phyloP scores from a whole-genome alignment of 805 yeast species.

The Brettanomyces bruxellensis region DNA sequence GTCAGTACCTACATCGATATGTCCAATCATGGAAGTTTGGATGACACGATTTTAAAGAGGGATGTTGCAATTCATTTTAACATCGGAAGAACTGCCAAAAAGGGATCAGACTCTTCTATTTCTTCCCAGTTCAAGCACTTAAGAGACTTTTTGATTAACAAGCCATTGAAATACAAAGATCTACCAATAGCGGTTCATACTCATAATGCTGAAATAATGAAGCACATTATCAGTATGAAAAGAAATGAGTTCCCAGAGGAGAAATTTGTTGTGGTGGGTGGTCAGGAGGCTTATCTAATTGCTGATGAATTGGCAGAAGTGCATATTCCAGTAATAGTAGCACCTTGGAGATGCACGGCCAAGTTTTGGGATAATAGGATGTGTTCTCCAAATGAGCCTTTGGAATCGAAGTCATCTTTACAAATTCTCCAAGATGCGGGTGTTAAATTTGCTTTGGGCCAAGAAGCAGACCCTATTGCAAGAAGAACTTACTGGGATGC shows the following conservation, averaged over 20 bases:
- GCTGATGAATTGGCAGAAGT: constrained; percentile 1
- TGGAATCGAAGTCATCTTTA: neutral
- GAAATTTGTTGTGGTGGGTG: neutral
- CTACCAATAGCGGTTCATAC: constrained; percentile 1
- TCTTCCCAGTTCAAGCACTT: neutral
- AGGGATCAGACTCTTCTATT: neutral
- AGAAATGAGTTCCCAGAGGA: neutral
- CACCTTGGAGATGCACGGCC: constrained; percentile 2
- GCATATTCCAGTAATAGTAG: neutral
- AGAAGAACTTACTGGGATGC: constrained; percentile 1
- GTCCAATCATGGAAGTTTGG: neutral
- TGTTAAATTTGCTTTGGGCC: neutral
- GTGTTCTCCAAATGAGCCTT: neutral
- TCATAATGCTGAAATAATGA: constrained; percentile 1
- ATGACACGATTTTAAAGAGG: neutral
- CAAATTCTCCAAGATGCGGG: constrained; percentile 1
- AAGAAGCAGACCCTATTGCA: neutral
- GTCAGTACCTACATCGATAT: neutral
- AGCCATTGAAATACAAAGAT: neutral
- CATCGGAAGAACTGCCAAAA: constrained; percentile 1
- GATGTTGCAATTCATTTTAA: constrained; percentile 3
- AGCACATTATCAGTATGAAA: constrained; percentile 1
- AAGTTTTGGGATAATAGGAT: constrained; percentile 2
- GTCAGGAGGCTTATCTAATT: constrained; percentile 1
- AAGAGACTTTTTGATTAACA: neutral